These are phyloP conservation scores for Colletotrichum sp. DNA, from an alignment of 2,329 filamentous ascomycete genomes.

Conservation along the genomic window DNA sequence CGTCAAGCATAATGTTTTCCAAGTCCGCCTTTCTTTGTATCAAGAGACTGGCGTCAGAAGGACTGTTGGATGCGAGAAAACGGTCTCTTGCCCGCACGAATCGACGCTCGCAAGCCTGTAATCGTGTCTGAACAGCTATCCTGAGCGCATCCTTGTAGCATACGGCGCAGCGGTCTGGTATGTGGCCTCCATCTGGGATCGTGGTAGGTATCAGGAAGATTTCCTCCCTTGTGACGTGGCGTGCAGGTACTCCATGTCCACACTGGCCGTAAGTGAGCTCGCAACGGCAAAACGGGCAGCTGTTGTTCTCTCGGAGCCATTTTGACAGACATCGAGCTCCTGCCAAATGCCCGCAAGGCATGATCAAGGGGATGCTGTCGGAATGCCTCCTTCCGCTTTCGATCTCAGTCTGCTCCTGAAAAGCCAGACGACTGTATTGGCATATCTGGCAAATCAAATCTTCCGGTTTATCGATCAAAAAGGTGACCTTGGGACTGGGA, in stretches of 20 bases:
- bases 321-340: conserved; percentile 31
- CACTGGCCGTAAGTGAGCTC: conserved; percentile 32
- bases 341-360: conserved; percentile 41
- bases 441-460: conserved; percentile 31
- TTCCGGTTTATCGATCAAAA: conserved; percentile 29
- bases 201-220: conserved; percentile 38
- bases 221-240: conserved; percentile 30
- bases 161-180: conserved; percentile 26
- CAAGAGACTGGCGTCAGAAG: neutral
- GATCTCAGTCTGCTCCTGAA: conserved; percentile 4
- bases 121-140: neutral
- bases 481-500: conserved; percentile 32
- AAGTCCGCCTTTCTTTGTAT: conserved; percentile 1
- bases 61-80: neutral
- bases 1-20: neutral
- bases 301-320: conserved; percentile 28
- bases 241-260: conserved; percentile 30
- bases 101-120: neutral
- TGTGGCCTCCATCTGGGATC: conserved; percentile 32
- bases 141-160: conserved; percentile 14
- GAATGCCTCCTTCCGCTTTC: neutral
- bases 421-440: conserved; percentile 21
- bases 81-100: conserved; percentile 1
- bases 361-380: conserved; percentile 27
- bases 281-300: conserved; percentile 40